Percentiles rank a stretch among this genome's conserved stretches.
phyloP scores from a whole-genome alignment of 2,329 filamentous ascomycete species.

The Lecanicillium sp. region DNA sequence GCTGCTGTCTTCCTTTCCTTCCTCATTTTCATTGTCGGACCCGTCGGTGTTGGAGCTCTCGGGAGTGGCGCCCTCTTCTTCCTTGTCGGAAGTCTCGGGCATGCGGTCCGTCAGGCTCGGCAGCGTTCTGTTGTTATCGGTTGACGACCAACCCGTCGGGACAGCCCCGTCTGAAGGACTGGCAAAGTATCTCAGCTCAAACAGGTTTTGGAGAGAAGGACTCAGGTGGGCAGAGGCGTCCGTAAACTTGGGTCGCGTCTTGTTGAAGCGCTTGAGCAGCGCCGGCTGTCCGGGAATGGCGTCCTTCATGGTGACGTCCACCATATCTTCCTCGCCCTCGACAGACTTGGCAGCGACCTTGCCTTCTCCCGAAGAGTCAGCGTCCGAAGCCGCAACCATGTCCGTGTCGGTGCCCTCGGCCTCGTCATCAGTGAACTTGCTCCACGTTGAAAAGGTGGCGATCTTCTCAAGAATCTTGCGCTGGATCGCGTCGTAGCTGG shows the following conservation, averaged over 20 bases:
- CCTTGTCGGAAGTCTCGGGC: constrained; percentile 35
- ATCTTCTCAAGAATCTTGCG: constrained; percentile 75
- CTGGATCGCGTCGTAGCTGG: constrained; percentile 62
- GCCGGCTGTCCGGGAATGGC: constrained; percentile 25
- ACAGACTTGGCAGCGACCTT: constrained; percentile 73
- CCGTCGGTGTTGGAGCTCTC: constrained; percentile 39
- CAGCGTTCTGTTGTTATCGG: constrained; percentile 54
- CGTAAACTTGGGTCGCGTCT: constrained; percentile 46
- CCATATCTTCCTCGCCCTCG: constrained; percentile 82
- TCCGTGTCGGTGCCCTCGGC: constrained; percentile 61
- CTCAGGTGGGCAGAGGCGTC: constrained; percentile 53
- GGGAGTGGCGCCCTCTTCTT: constrained; percentile 40
- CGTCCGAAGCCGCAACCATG: constrained; percentile 56
- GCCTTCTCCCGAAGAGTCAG: constrained; percentile 60
- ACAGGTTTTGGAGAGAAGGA: constrained; percentile 61
- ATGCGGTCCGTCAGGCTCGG: constrained; percentile 45
- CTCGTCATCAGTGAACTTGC: constrained; percentile 47
- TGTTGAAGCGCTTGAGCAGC: constrained; percentile 43
- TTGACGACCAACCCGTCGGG: constrained; percentile 62
- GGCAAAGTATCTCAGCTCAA: constrained; percentile 65
- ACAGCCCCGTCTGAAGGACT: constrained; percentile 50
- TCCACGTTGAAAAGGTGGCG: constrained; percentile 67
- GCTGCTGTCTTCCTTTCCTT: constrained; percentile 42
- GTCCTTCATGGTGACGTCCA: constrained; percentile 83
- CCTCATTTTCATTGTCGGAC: constrained; percentile 45